These are phyloP conservation scores for Tetracentron sinense DNA, from an alignment of 164 flowering plant genomes.

Conservation along the genomic window DNA sequence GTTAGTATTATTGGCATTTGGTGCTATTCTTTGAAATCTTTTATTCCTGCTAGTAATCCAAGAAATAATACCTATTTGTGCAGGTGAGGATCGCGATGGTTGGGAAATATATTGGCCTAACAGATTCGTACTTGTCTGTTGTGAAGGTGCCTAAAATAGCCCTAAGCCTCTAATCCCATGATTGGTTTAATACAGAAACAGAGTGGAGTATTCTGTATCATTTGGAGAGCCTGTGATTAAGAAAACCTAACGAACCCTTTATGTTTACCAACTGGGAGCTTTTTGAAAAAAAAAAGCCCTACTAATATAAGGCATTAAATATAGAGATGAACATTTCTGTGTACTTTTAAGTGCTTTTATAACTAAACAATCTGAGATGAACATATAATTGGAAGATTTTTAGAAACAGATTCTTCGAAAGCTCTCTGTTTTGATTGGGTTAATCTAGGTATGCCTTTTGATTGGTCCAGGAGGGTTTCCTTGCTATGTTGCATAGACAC, in stretches of 20 bases:
- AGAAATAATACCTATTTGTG: slow-evolving; percentile 8
- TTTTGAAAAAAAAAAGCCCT: no score
- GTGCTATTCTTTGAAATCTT: slow-evolving; percentile 10
- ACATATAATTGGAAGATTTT: no score
- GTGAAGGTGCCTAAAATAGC: slow-evolving; percentile 54
- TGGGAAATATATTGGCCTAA: slow-evolving; percentile 87
- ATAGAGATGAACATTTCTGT: no score
- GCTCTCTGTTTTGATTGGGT: no score
- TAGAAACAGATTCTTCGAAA: no score
- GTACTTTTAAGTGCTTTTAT: no score
- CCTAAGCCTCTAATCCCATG: neutral
- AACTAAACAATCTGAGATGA: no score
- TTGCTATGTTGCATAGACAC: no score
- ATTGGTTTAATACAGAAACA: no score
- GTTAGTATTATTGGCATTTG: slow-evolving; percentile 41
- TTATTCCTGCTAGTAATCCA: slow-evolving; percentile 5
- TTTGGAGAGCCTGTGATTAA: neutral
- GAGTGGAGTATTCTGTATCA: no score
- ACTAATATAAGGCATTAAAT: neutral
- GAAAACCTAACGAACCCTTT: neutral
- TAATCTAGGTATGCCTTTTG: no score
- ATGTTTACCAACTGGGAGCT: neutral
- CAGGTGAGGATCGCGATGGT: slow-evolving; percentile 97
- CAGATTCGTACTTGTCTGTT: slow-evolving; percentile 94
- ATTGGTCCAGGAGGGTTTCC: no score